Conservation (phyloP, 1,139 yeast species). For the Yamadazyma blattariae region DNA sequence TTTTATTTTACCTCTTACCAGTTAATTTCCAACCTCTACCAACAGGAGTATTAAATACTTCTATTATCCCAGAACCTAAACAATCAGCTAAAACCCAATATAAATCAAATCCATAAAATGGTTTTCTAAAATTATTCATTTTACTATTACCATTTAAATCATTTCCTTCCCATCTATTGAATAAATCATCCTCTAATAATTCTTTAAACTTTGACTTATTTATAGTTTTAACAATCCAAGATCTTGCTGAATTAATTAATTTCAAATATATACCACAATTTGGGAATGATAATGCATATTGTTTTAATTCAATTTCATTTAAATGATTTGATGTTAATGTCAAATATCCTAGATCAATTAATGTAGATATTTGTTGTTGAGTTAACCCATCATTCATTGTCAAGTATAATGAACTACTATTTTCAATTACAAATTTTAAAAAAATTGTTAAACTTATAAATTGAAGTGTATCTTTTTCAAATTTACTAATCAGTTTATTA, state of each 20-base stretch:
- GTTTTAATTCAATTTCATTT: slow-evolving; percentile 43
- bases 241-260: slow-evolving; percentile 44
- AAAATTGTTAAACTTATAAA: slow-evolving; percentile 21
- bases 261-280: slow-evolving; percentile 57
- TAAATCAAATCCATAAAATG: slow-evolving; percentile 58
- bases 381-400: slow-evolving; percentile 22
- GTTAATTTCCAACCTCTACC: slow-evolving; percentile 71
- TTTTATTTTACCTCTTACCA: slow-evolving; percentile 31
- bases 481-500: slow-evolving; percentile 2
- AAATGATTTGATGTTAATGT: slow-evolving; percentile 51
- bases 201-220: slow-evolving; percentile 49
- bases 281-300: slow-evolving; percentile 56
- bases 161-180: slow-evolving; percentile 48
- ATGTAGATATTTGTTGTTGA: slow-evolving; percentile 24
- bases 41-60: slow-evolving; percentile 65
- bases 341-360: slow-evolving; percentile 53
- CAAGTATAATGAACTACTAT: slow-evolving; percentile 33
- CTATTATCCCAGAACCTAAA: slow-evolving; percentile 66
- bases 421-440: slow-evolving; percentile 18
- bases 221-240: slow-evolving; percentile 49
- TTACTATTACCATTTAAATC: slow-evolving; percentile 25
- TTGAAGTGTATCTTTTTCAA: neutral
- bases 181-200: slow-evolving; percentile 47
- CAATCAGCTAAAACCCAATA: slow-evolving; percentile 66
- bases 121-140: slow-evolving; percentile 49